phyloP scores from a whole-genome alignment of 75 land plant genomes.

The Pinus tabuliformis region DNA sequence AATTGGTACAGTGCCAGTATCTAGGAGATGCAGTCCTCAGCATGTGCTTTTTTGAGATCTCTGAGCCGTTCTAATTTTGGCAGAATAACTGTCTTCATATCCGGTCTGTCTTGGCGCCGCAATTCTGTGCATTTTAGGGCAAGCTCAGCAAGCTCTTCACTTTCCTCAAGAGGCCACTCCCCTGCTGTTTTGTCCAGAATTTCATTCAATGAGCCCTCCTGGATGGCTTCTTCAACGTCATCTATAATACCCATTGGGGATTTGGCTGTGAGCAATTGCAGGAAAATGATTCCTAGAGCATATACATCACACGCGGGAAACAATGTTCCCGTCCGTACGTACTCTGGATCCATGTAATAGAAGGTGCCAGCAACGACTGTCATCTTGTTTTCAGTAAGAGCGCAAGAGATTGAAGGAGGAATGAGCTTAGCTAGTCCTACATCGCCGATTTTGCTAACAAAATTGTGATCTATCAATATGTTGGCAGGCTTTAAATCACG shows the following conservation, averaged over 20 bases:
- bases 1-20: conserved; percentile 28
- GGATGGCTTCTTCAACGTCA: conserved; percentile 10
- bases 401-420: conserved; percentile 7
- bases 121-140: conserved; percentile 20
- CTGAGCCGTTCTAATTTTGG: conserved; percentile 11
- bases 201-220: not conserved
- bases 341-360: conserved; percentile 52
- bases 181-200: conserved; percentile 18
- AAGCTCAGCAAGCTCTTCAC: conserved; percentile 12
- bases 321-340: conserved; percentile 22
- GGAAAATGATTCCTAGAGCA: conserved; percentile 35
- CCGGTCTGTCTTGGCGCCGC: conserved; percentile 14
- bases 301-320: conserved; percentile 29
- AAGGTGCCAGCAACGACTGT: conserved; percentile 34
- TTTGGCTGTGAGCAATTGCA: conserved; percentile 35
- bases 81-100: conserved; percentile 13
- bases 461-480: conserved; percentile 27
- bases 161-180: conserved; percentile 23
- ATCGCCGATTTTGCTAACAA: conserved; percentile 32
- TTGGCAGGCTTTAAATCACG: conserved; percentile 41
- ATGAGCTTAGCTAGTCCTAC: conserved; percentile 21
- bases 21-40: conserved; percentile 19
- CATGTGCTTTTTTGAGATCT: not conserved
- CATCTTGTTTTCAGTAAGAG: conserved; percentile 16
- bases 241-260: conserved; percentile 13